Base-by-base conservation (phyloP, 768 basidiomycete genomes). In the Hypholoma sublateritium region DNA sequence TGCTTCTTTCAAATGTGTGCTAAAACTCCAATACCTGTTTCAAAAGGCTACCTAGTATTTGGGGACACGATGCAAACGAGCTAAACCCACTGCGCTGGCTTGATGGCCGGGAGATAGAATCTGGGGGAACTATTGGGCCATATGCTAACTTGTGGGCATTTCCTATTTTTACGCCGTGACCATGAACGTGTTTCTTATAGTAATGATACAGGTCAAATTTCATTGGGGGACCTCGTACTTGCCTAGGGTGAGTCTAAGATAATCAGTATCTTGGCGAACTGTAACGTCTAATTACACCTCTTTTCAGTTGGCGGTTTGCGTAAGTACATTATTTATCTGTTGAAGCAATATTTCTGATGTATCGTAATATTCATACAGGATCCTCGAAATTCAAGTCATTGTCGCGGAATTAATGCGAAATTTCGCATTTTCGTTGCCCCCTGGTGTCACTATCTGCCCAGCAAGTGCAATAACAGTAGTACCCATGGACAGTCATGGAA, bases 211-310 rank as follows among this genome's bases (percentile, higher is more conserved):
- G 56, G n/a, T 17, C 49, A 14, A 51, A 37, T 4, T 57, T 57
- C 21, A 39, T 57, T 16, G 56, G 56, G 5, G 56, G 56, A 1
- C 56, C 56, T 19, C 56, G 56, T 25, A 45, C 50, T 44, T 57
- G 56, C 42, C n/a, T 57, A 12, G 56, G 56, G 56, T 57, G 14
- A 12, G 56, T 57, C 17, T 9, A 32, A 32, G 2, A 12, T 13
- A 24, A 5, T 39, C 3, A 19, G 4, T 13, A 32, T 21, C 17
- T 37, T 13, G 28, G 9, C 3, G 41, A 13, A 24, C 14, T 25
- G n/a, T 36, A 8, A 32, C 14, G 2, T 45, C n/a, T 4, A 8
- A 17, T 14, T 28, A 56, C 19, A 17, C 12, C 19, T 34, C n/a
- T 14, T 2, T 34, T 34, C 19, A 57, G 56, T 12, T 57, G 56